phyloP scores from a whole-genome alignment of 1,284 basidiomycete species.

The Puccinia coronata region DNA sequence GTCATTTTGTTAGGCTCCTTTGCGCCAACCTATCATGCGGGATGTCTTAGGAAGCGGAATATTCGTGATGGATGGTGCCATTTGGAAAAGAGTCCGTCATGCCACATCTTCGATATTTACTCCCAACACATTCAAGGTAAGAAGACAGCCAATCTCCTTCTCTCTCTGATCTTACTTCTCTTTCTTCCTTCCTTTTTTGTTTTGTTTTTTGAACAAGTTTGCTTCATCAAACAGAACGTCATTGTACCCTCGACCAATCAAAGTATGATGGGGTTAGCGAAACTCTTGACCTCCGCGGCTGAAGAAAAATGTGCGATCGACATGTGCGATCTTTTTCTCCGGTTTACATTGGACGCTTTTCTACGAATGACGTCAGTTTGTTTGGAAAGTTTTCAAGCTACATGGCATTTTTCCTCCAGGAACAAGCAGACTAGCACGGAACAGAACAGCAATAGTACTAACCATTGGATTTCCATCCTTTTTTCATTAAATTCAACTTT shows the following conservation, averaged over 20 bases:
- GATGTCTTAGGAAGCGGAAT: constrained; percentile 44
- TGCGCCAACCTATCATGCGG: not conserved
- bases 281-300: not conserved
- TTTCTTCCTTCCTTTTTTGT: not conserved
- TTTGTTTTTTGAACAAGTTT: not conserved
- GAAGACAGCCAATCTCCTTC: not conserved
- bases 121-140: constrained; percentile 28
- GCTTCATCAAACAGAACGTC: not conserved
- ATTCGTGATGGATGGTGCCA: constrained; percentile 26
- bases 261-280: not conserved
- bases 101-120: constrained; percentile 29
- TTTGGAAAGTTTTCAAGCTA: not conserved
- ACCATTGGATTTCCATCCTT: not conserved
- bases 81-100: constrained; percentile 34
- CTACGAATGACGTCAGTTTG: constrained; percentile 34
- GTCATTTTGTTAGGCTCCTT: not conserved
- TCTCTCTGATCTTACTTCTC: not conserved
- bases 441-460: too few species aligned
- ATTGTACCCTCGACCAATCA: not conserved
- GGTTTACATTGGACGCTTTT: constrained; percentile 35
- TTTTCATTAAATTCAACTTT: not conserved
- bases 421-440: not conserved
- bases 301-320: not conserved
- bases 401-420: not conserved
- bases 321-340: constrained; percentile 22